Evolutionary conservation across 2,329 filamentous ascomycete genomes (phyloP).

Genomic region (Exophiala oligosperma): DNA sequence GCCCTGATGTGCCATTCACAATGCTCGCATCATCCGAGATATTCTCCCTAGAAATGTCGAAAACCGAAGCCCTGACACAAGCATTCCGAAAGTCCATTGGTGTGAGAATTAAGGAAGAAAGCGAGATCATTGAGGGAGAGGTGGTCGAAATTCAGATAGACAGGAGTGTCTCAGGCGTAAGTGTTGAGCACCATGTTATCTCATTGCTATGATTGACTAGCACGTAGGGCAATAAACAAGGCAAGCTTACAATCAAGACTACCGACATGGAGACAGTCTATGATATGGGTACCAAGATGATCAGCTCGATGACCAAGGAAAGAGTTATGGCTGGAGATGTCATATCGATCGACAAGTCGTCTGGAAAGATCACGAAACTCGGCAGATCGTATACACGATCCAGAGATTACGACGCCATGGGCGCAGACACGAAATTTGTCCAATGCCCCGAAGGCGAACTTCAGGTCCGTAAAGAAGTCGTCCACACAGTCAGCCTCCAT

Average conservation of each 20-base stretch:
- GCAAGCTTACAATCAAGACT: slow-evolving; percentile 98
- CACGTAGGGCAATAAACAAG: slow-evolving; percentile 81
- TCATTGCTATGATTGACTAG: slow-evolving; percentile 23
- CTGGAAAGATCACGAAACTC: slow-evolving; percentile 95
- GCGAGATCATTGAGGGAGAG: slow-evolving; percentile 98
- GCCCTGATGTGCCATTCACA: slow-evolving; percentile 92
- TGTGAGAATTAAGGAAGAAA: slow-evolving; percentile 97
- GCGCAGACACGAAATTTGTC: slow-evolving; percentile 95
- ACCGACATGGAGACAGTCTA: slow-evolving; percentile 99
- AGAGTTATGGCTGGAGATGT: slow-evolving; percentile 98
- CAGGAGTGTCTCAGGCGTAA: slow-evolving; percentile 83
- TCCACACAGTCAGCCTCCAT: slow-evolving; percentile 94
- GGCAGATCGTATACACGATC: slow-evolving; percentile 92
- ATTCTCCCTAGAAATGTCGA: slow-evolving; percentile 98
- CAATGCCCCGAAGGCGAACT: slow-evolving; percentile 97
- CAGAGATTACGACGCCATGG: slow-evolving; percentile 98
- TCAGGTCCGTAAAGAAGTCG: slow-evolving; percentile 93
- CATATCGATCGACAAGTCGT: slow-evolving; percentile 97
- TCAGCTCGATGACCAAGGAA: slow-evolving; percentile 99
- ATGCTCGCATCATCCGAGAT: slow-evolving; percentile 95
- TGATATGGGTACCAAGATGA: slow-evolving; percentile 99
- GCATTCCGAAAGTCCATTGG: slow-evolving; percentile 99
- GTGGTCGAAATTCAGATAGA: slow-evolving; percentile 99
- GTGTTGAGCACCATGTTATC: slow-evolving; percentile 15
- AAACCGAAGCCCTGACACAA: slow-evolving; percentile 96